Evolutionary conservation across 140 eudicot genomes (phyloP).

Genomic region (Senecio squalidus): DNA sequence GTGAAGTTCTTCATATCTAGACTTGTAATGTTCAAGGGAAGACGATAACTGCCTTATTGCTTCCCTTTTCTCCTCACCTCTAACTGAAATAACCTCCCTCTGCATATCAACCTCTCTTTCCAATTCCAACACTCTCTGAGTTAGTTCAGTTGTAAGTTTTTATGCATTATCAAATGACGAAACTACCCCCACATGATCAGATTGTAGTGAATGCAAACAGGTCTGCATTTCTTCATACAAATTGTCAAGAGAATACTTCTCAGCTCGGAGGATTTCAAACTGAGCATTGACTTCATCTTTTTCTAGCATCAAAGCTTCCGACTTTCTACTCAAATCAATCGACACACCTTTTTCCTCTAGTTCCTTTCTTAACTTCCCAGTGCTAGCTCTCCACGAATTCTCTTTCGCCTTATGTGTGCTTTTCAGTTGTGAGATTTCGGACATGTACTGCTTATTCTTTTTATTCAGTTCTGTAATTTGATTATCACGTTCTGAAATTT

Average conservation of each 20-base stretch:
- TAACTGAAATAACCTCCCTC: conserved; percentile 27
- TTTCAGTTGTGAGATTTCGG: conserved; percentile 28
- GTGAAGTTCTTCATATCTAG: too few relatives aligned
- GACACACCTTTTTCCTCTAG: conserved; percentile 18
- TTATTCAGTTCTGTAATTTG: conserved; percentile 30
- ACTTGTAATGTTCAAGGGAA: too few relatives aligned
- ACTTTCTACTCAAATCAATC: conserved; percentile 24
- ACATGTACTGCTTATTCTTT: conserved; percentile 22
- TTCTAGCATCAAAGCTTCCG: conserved; percentile 35
- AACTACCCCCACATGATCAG: conserved; percentile 22
- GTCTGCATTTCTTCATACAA: conserved; percentile 26
- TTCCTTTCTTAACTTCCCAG: too few relatives aligned
- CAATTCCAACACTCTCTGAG: too few relatives aligned
- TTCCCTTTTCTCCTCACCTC: too few relatives aligned
- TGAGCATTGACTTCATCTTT: conserved; percentile 43
- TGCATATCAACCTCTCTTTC: too few relatives aligned
- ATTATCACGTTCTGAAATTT: not conserved
- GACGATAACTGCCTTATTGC: too few relatives aligned
- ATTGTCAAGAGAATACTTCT: conserved; percentile 16
- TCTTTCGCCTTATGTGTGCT: conserved; percentile 22
- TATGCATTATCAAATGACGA: conserved; percentile 24
- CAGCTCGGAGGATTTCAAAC: conserved; percentile 43
- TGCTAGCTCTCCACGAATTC: conserved; percentile 19
- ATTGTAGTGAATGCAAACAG: conserved; percentile 12
- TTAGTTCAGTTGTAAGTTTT: conserved; percentile 30